Evolutionary conservation across 805 yeast genomes (phyloP), one percentile per base, ranked within the genome.

Genomic region (Candida xiaguanensis): DNA sequence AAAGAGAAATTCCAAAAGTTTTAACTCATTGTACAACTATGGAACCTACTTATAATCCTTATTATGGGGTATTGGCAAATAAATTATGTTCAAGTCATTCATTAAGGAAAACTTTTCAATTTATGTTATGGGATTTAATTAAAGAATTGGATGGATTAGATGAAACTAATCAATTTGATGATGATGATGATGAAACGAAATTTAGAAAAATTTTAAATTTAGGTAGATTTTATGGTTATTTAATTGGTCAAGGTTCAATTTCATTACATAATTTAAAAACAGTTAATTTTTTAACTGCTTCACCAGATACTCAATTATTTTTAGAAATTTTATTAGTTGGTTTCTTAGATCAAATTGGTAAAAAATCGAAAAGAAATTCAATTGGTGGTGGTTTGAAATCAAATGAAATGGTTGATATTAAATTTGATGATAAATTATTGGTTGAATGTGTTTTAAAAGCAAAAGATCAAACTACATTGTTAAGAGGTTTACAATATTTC

Each of bases 1-100:
- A 84, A 50, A 68, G 86, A 33, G 99, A 93, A 51, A 85, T 93
- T 19, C 95, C 97, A 3, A 75, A 79, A 39, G 89, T 93, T 7
- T 53, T 93, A 24, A 61, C 87, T 35, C 97, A 91, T 53, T 93
- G 99, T 64, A 81, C 89, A 13, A 77, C 84, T 1, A 75, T 82
- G 51, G 99, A 93, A 61, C 75, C 82, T 19, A 75, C 76, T 0
- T 90, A 84, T 67, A 93, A 93, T 55, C 97, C 97, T 2, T 93
- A 84, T 58, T 93, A 93, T 59, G 85, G 90, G 0, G 61, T 85
- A 17, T 74, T 93, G 24, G 95, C 95, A 0, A 72, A 72, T 18
- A 85, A 85, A 51, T 61, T 90, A 19, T 85, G 96, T 52, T 81
- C 80, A 22, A 76, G 77, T 16, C 95, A 88, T 50, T 69, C 80